Conservation (phyloP, 345 rosid species). For the Hibiscus syriacus region DNA sequence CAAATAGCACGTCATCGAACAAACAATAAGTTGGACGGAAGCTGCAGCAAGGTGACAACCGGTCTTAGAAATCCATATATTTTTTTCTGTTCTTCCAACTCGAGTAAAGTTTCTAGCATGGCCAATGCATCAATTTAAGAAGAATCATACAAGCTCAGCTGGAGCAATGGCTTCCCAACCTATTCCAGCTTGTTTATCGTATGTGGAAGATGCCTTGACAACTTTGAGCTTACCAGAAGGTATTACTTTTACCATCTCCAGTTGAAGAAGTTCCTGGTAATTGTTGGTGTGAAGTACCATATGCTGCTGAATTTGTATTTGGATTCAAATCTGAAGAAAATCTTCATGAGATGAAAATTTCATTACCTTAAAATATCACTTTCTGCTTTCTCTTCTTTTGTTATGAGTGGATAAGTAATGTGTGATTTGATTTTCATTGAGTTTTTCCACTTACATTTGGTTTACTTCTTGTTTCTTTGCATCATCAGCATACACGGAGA, state of each 20-base stretch:
- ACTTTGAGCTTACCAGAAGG: conserved; percentile 89
- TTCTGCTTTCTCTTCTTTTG: too few relatives aligned
- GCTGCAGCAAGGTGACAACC: conserved; percentile 71
- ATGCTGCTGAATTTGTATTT: too few relatives aligned
- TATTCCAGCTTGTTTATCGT: too few relatives aligned
- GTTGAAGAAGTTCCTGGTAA: neutral
- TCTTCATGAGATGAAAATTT: neutral
- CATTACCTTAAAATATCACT: neutral
- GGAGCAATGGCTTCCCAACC: too few relatives aligned
- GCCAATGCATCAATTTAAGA: too few relatives aligned
- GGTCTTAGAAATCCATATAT: too few relatives aligned
- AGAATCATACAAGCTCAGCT: too few relatives aligned
- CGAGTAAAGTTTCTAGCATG: too few relatives aligned
- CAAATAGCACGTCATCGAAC: too few relatives aligned
- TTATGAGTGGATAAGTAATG: neutral
- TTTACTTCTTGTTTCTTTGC: neutral
- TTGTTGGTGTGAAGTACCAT: neutral
- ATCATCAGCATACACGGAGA: too few relatives aligned
- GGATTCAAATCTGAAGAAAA: neutral
- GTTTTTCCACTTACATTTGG: neutral
- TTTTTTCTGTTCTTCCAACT: too few relatives aligned
- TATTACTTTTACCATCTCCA: conserved; percentile 15
- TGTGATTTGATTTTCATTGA: neutral
- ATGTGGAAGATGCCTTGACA: conserved; percentile 81
- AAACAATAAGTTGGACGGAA: too few relatives aligned